Percentiles rank a stretch among this genome's conserved stretches.
Conservation (phyloP, 768 basidiomycete species). For the Tylopilus vinaceipallidus region DNA sequence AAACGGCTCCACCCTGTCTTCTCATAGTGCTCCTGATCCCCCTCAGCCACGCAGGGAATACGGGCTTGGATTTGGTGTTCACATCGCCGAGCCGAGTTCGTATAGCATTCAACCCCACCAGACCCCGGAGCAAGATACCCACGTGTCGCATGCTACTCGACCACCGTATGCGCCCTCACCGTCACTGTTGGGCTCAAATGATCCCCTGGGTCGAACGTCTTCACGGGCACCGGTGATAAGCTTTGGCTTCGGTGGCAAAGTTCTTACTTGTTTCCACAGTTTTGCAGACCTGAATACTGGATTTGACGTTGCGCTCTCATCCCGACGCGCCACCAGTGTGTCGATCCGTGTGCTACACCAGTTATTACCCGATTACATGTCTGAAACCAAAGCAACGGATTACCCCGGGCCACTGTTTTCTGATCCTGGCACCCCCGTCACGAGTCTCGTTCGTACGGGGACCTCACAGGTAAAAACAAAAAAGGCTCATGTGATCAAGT, state of each 20-base stretch:
- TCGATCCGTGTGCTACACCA: slow-evolving; percentile 66
- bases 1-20: slow-evolving; percentile 43
- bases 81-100: slow-evolving; percentile 18
- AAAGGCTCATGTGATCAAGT: slow-evolving; percentile 73
- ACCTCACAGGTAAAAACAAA: slow-evolving; percentile 73
- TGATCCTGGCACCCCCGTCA: slow-evolving; percentile 64
- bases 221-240: slow-evolving; percentile 76
- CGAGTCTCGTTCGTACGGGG: slow-evolving; percentile 66
- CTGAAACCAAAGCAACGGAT: slow-evolving; percentile 49
- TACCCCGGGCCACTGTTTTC: slow-evolving; percentile 90
- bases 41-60: slow-evolving; percentile 26
- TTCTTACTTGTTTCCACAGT: slow-evolving; percentile 86
- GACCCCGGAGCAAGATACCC: slow-evolving; percentile 26
- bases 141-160: slow-evolving; percentile 37
- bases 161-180: slow-evolving; percentile 81
- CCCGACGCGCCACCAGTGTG: slow-evolving; percentile 66
- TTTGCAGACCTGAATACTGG: slow-evolving; percentile 63
- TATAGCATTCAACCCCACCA: slow-evolving; percentile 17
- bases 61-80: slow-evolving; percentile 23
- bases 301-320: slow-evolving; percentile 74
- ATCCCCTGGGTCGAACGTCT: slow-evolving; percentile 72
- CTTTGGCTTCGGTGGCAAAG: slow-evolving; percentile 92
- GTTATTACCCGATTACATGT: slow-evolving; percentile 64
- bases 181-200: slow-evolving; percentile 77
- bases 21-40: slow-evolving; percentile 19